Conservation (phyloP, 1,139 yeast genomes). For the Geotrichum aggregatum region DNA sequence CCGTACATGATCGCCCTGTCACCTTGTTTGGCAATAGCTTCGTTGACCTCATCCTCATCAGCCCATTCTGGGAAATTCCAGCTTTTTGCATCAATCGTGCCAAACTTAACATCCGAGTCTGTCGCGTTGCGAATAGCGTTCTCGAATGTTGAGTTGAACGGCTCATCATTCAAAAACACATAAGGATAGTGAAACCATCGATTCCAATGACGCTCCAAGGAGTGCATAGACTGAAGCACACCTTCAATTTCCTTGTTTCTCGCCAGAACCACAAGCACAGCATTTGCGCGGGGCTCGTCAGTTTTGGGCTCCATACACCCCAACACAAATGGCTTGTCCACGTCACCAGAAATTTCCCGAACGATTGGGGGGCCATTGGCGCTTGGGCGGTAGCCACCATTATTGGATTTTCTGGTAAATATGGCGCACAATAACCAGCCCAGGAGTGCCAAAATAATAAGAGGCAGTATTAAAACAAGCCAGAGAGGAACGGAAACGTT, state of each 20-base stretch:
- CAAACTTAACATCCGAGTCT: slow-evolving; percentile 60
- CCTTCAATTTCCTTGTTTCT: slow-evolving; percentile 69
- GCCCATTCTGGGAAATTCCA: slow-evolving; percentile 56
- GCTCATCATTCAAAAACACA: slow-evolving; percentile 76
- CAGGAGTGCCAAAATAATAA: slow-evolving; percentile 5
- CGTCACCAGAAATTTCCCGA: slow-evolving; percentile 18
- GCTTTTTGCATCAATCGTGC: slow-evolving; percentile 47
- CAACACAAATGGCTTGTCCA: slow-evolving; percentile 23
- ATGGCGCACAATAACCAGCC: slow-evolving; percentile 6
- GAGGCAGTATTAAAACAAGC: slow-evolving; percentile 11
- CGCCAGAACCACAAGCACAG: slow-evolving; percentile 76
- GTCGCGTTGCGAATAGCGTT: slow-evolving; percentile 48
- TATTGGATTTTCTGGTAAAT: neutral
- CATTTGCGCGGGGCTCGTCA: slow-evolving; percentile 52
- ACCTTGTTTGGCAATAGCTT: slow-evolving; percentile 64
- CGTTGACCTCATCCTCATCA: slow-evolving; percentile 43
- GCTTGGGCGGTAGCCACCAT: slow-evolving; percentile 12
- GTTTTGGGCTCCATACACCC: slow-evolving; percentile 39
- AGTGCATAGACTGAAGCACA: slow-evolving; percentile 61
- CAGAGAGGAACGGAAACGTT: slow-evolving; percentile 21
- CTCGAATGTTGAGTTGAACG: slow-evolving; percentile 64
- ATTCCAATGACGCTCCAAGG: slow-evolving; percentile 80
- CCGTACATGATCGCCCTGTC: slow-evolving; percentile 81
- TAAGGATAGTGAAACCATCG: slow-evolving; percentile 90
- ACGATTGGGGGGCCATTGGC: slow-evolving; percentile 13